Percentiles rank a stretch among this genome's conserved stretches.
Evolutionary conservation across 345 rosid species (phyloP).

Genomic region (Citrus sinensis): DNA sequence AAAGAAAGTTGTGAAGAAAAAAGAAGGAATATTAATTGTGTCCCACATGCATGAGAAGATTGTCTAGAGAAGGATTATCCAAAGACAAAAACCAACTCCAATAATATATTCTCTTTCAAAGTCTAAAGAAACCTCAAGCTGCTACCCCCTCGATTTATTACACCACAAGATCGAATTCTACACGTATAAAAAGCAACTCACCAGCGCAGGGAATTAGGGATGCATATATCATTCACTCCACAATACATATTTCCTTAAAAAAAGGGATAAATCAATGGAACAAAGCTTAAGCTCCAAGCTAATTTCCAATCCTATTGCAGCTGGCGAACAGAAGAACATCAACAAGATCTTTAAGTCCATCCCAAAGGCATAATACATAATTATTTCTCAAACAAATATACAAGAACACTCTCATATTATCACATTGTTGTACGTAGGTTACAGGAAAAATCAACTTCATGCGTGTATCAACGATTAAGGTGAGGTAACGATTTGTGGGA

Average conservation of each 20-base stretch:
- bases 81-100: not conserved
- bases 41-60: not conserved
- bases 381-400: too few relatives aligned
- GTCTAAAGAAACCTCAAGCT: not conserved
- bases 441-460: conserved; percentile 10
- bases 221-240: not conserved
- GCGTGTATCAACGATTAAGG: not conserved
- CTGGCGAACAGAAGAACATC: conserved; percentile 29
- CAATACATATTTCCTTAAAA: not conserved
- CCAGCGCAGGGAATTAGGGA: not conserved
- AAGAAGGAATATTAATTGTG: not conserved
- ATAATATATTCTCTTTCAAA: conserved; percentile 5
- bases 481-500: not conserved
- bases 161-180: too few relatives aligned
- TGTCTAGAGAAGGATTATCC: not conserved
- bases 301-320: conserved; percentile 52
- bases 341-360: conserved; percentile 38
- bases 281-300: conserved; percentile 12
- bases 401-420: too few relatives aligned
- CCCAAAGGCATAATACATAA: conserved; percentile 30
- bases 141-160: not conserved
- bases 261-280: not conserved
- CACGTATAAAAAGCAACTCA: not conserved
- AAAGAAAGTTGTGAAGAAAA: not conserved
- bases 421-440: conserved; percentile 8